A percentile compares a stretch with the other conserved stretches of the same genome.
These are phyloP conservation scores for Rhizophagus prolifer DNA, from an alignment of 192 early-diverging fungal species.

Conservation along the genomic window DNA sequence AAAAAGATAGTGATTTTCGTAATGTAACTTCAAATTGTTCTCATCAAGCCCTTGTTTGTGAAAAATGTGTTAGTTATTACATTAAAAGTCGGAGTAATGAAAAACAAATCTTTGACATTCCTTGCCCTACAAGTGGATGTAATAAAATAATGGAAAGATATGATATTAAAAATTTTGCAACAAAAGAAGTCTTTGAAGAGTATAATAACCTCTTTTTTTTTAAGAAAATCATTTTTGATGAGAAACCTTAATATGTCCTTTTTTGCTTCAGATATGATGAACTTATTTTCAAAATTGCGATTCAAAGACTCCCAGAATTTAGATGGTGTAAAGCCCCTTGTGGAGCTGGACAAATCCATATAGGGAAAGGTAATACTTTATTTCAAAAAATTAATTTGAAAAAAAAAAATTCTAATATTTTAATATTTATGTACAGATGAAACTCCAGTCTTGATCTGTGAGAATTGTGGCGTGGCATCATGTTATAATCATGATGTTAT, in stretches of 20 bases:
- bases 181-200: neutral
- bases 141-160: neutral
- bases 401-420: neutral
- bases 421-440: neutral
- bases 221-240: neutral
- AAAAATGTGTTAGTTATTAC: neutral
- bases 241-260: no score
- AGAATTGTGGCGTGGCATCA: constrained; percentile 3
- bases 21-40: neutral
- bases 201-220: neutral
- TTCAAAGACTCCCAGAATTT: constrained; percentile 9
- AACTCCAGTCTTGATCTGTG: constrained; percentile 17
- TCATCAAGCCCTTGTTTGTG: neutral
- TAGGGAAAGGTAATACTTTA: constrained; percentile 3
- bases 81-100: neutral
- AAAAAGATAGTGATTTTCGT: neutral
- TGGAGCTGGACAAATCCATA: constrained; percentile 14
- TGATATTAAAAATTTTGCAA: constrained; percentile 4
- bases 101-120: neutral
- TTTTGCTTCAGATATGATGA: neutral
- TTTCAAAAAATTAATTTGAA: neutral
- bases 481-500: constrained; percentile 25
- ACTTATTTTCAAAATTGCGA: neutral
- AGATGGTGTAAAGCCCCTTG: constrained; percentile 5
- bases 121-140: constrained; percentile 1